Evolutionary conservation across 2,329 filamentous ascomycete species (phyloP), one percentile per base, ranked within the genome.

Genomic region (Amauroascus verrucosus): DNA sequence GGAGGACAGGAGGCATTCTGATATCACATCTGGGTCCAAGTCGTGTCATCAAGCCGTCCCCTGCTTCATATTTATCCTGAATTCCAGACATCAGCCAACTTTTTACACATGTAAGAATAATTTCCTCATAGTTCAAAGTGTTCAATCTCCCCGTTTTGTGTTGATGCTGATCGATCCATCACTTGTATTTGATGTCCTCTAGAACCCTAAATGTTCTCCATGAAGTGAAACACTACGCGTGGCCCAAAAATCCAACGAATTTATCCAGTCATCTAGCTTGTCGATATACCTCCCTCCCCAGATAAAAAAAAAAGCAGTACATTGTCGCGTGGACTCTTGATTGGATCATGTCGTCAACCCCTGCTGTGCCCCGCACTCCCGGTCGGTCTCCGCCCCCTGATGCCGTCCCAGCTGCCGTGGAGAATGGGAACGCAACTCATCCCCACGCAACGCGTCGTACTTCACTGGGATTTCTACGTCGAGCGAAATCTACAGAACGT

Each of bases 401-500:
- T 11, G 37, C 53, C 35, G 14, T 35, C 37, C 51, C 54, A 18
- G 33, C 20, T 33, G 6, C 40, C 30, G 14, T 13, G 14, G 53
- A 55, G 24, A 55, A 55, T 48, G 53, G 53, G 33, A 47, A 46
- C 28, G 7, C 53, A 11, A 37, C 45, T 8, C 20, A 41, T 26
- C n/a, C 22, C 35, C 48, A 35, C 7, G 22, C 47, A 20, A 44
- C 66, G 53, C 73, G 75, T 61, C 72, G 75, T 56, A 71, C 76
- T 41, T 77, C 75, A 50, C 70, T 80, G 54, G 76, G 76, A 28
- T 78, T 86, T 64, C 76, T 86, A 58, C 78, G 82, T 69, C 80
- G 83, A 61, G 79, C 78, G 65, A 86, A 85, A 66, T 85, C 82
- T 54, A 78, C 78, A 56, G 82, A 86, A 57, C 68, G 65, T 59